Percentiles rank a stretch among this genome's conserved stretches.
Conservation (phyloP, 1,139 yeast genomes). For the Pichia sp. region DNA sequence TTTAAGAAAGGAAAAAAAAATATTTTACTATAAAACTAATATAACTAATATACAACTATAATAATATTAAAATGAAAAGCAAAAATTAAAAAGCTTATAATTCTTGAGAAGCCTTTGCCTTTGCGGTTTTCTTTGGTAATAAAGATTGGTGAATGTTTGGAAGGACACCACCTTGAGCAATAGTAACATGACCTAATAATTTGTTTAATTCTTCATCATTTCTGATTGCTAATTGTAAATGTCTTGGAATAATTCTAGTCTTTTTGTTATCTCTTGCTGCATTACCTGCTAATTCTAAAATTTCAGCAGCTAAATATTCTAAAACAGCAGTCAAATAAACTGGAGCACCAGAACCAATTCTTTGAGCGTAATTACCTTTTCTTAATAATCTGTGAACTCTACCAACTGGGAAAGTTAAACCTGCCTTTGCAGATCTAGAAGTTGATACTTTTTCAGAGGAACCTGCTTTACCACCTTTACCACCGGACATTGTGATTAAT, state of each 20-base stretch:
- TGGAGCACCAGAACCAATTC: slow-evolving; percentile 99
- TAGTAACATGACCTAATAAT: slow-evolving; percentile 94
- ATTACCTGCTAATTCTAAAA: slow-evolving; percentile 96
- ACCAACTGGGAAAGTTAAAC: slow-evolving; percentile 98
- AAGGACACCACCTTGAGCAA: slow-evolving; percentile 98
- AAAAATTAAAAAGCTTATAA: slow-evolving; percentile 39
- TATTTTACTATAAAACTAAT: too few species aligned
- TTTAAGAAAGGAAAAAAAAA: too few species aligned
- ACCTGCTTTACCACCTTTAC: slow-evolving; percentile 97
- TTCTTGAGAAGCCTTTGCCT: slow-evolving; percentile 81
- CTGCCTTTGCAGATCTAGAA: slow-evolving; percentile 97
- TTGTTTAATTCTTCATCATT: slow-evolving; percentile 98
- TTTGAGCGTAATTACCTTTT: slow-evolving; percentile 98
- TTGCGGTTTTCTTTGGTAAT: slow-evolving; percentile 88
- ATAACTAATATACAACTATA: neutral
- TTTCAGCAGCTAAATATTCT: slow-evolving; percentile 97
- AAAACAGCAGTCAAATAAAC: slow-evolving; percentile 94
- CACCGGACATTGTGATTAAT: slow-evolving; percentile 74
- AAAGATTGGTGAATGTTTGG: slow-evolving; percentile 97
- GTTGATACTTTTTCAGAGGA: slow-evolving; percentile 89
- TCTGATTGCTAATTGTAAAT: slow-evolving; percentile 94
- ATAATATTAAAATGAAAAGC: neutral
- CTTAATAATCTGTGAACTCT: slow-evolving; percentile 96
- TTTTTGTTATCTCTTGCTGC: slow-evolving; percentile 98
- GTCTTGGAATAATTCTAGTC: slow-evolving; percentile 98